These are phyloP conservation scores for Neostapfia colusana DNA, from an alignment of 176 grass and related monocot genomes.

Conservation along the genomic window DNA sequence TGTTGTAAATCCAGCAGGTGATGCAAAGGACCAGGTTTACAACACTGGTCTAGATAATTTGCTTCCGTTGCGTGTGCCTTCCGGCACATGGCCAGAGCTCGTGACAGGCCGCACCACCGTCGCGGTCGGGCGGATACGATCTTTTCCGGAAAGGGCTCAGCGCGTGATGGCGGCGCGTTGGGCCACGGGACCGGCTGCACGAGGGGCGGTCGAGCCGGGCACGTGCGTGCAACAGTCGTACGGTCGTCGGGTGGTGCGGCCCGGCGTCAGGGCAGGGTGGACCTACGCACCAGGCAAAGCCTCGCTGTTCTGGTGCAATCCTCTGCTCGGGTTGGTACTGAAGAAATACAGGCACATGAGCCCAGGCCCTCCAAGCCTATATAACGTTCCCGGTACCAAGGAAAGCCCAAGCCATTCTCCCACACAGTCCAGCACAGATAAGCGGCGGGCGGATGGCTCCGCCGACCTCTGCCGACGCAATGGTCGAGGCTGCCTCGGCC, in stretches of 20 bases:
- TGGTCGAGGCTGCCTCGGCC: constrained; percentile 28
- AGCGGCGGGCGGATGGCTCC: constrained; percentile 25
- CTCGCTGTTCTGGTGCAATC: neutral
- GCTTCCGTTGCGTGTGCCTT: neutral
- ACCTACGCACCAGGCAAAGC: neutral
- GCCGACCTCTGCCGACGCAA: constrained; percentile 17
- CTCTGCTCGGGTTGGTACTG: neutral
- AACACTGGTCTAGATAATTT: no score
- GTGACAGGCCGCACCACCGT: constrained; percentile 21
- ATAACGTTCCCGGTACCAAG: constrained; percentile 16
- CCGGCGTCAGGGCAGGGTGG: neutral
- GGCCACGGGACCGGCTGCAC: constrained; percentile 45
- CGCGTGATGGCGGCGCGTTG: constrained; percentile 36
- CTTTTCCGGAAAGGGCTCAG: constrained; percentile 20
- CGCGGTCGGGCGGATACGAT: constrained; percentile 7
- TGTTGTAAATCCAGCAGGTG: no score
- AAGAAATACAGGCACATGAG: neutral
- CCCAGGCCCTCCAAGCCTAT: constrained; percentile 27
- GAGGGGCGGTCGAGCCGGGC: constrained; percentile 42
- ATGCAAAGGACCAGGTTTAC: no score
- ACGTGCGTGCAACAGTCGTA: constrained; percentile 9
- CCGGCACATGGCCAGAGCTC: constrained; percentile 17
- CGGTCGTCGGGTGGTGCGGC: neutral
- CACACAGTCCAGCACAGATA: neutral
- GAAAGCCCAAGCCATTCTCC: neutral